Conservation (phyloP, 208 protist genomes). For the Lotmaria passim region DNA sequence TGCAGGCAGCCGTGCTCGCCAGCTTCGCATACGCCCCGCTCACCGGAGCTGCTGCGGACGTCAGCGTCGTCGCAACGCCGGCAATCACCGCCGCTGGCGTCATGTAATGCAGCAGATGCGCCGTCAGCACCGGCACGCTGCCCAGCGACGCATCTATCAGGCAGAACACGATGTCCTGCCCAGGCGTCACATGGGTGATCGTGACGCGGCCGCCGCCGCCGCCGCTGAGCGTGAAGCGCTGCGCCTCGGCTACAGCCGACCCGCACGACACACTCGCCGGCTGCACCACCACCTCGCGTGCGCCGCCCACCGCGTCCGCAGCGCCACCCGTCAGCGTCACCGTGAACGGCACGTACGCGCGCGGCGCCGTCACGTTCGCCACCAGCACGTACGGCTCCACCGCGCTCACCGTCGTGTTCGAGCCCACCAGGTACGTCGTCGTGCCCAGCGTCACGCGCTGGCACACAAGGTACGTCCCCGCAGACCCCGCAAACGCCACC, state of each 20-base stretch:
- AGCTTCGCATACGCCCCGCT: conserved; percentile 41
- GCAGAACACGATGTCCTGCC: conserved; percentile 35
- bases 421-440: conserved; percentile 24
- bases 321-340: conserved; percentile 45
- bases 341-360: conserved; percentile 41
- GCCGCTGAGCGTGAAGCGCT: conserved; percentile 32
- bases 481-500: conserved; percentile 13
- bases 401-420: conserved; percentile 43
- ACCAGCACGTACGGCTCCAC: conserved; percentile 42
- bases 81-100: conserved; percentile 55
- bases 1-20: conserved; percentile 38
- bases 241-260: conserved; percentile 23
- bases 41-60: conserved; percentile 33
- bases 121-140: conserved; percentile 33
- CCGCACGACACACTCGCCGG: conserved; percentile 27
- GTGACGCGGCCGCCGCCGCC: conserved; percentile 23
- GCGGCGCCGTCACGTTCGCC: conserved; percentile 25
- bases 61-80: conserved; percentile 38
- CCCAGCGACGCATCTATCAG: conserved; percentile 16
- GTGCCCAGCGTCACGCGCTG: conserved; percentile 42
- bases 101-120: conserved; percentile 59
- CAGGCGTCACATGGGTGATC: conserved; percentile 30
- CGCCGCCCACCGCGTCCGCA: background rate
- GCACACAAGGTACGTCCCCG: conserved; percentile 58
- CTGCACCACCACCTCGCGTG: conserved; percentile 23